phyloP scores from a whole-genome alignment of 495 filamentous ascomycete genomes.

The Amniculicola lignicola region DNA sequence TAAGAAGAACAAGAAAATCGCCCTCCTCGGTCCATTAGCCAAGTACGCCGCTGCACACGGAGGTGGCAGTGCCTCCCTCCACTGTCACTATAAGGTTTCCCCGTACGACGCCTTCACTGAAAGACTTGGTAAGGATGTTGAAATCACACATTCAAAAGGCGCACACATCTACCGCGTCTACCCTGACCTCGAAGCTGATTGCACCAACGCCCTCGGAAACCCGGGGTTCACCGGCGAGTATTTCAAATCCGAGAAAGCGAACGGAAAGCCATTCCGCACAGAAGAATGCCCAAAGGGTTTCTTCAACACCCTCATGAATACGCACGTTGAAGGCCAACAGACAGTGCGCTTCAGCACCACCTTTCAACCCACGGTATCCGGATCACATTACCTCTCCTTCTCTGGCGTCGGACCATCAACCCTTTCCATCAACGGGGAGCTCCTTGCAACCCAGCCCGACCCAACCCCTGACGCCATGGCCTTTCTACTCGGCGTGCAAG shows the following conservation, averaged over 20 bases:
- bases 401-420: conserved; percentile 72
- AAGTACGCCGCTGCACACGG: conserved; percentile 72
- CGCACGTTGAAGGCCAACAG: not conserved
- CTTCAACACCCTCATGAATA: conserved; percentile 6
- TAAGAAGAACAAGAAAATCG: conserved; percentile 47
- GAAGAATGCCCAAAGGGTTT: not conserved
- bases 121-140: conserved; percentile 45
- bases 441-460: conserved; percentile 62
- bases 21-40: conserved; percentile 77
- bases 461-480: conserved; percentile 56
- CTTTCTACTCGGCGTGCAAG: conserved; percentile 63
- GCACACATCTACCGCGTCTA: conserved; percentile 10
- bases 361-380: conserved; percentile 58
- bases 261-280: conserved; percentile 1
- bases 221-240: conserved; percentile 6
- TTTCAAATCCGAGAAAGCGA: not conserved
- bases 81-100: conserved; percentile 70
- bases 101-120: conserved; percentile 61
- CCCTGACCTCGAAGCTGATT: conserved; percentile 4
- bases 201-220: conserved; percentile 18
- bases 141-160: conserved; percentile 51
- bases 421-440: conserved; percentile 63
- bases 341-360: conserved; percentile 52
- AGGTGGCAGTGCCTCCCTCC: conserved; percentile 72
- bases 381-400: conserved; percentile 71